Base-by-base conservation (phyloP, 2,329 filamentous ascomycete species). In the Trichoderma gracile region DNA sequence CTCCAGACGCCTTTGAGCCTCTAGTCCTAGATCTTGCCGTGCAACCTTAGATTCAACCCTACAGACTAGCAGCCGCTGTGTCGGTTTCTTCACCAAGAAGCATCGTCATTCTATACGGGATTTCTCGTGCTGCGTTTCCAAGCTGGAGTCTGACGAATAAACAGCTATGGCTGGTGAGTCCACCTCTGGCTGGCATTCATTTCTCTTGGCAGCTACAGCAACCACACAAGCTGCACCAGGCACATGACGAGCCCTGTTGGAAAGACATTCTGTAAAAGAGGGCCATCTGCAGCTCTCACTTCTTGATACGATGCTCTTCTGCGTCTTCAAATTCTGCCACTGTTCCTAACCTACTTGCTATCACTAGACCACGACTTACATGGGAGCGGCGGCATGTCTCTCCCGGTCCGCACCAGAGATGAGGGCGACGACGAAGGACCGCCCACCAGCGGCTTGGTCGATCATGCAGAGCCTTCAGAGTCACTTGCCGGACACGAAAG, bases 401-500 rank as follows among this genome's bases (percentile, higher is more conserved):
- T 73, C 27, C 66, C 69, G 49, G 68, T 74, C 38, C 70, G 68
- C 52, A 70, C 71, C 27, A 67, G 68, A 53, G 73, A 74, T 64
- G 74, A 72, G 54, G 73, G 76, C 65, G 73, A 72, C 42, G 74
- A 76, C 60, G 71, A 68, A 60, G 68, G 67, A 12, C 67, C 72
- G 65, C 66, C 68, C 23, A 65, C 67, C 58, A 70, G 65, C 27
- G 67, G 70, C 63, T 65, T 66, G 27, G 71, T 71, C 52, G 65
- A 69, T 45, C 50, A 65, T 30, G 69, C 66, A 46, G 69, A 70
- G 55, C 65, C 68, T 9, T 58, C 67, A 50, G 69, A 68, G 17
- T 68, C 69, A 33, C 61, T 66, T 12, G 58, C 67, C 50, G 67
- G 67, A 10, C 69, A 67, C 30, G 73, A 74, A 21, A 68, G 71